phyloP scores from a whole-genome alignment of 1,139 yeast species.

The Geotrichum histeridarum region DNA sequence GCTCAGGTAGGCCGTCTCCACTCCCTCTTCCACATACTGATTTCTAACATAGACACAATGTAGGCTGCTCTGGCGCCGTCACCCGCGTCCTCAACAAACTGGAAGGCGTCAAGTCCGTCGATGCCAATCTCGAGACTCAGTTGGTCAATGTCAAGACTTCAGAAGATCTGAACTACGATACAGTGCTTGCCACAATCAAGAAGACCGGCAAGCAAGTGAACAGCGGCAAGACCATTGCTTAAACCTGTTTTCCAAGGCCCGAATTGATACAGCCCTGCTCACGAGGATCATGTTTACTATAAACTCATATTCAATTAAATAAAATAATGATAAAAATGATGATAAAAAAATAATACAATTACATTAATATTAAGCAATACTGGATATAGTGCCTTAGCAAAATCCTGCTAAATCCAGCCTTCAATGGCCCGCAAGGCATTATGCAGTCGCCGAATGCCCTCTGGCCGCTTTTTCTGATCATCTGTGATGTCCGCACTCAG shows the following conservation, averaged over 20 bases:
- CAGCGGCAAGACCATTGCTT: conserved; percentile 48
- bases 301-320: not conserved
- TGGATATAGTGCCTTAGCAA: conserved; percentile 17
- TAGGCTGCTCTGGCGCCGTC: conserved; percentile 83
- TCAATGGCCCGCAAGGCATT: conserved; percentile 80
- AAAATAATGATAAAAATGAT: not conserved
- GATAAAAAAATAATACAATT: not conserved
- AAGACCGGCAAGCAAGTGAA: conserved; percentile 88
- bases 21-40: not conserved
- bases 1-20: conserved; percentile 48
- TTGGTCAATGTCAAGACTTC: conserved; percentile 71
- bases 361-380: too few species aligned
- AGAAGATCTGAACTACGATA: conserved; percentile 56
- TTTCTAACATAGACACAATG: not conserved
- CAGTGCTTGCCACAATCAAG: conserved; percentile 69
- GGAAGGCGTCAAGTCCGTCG: conserved; percentile 64
- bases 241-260: conserved; percentile 9
- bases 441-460: conserved; percentile 73
- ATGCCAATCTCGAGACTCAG: conserved; percentile 75
- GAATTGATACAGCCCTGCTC: too few species aligned
- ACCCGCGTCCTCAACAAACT: conserved; percentile 67
- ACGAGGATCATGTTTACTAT: too few species aligned
- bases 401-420: conserved; percentile 56
- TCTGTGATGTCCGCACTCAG: conserved; percentile 84
- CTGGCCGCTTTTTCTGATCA: conserved; percentile 72